phyloP scores from a whole-genome alignment of 495 filamentous ascomycete species.

The Penicillium parvum region DNA sequence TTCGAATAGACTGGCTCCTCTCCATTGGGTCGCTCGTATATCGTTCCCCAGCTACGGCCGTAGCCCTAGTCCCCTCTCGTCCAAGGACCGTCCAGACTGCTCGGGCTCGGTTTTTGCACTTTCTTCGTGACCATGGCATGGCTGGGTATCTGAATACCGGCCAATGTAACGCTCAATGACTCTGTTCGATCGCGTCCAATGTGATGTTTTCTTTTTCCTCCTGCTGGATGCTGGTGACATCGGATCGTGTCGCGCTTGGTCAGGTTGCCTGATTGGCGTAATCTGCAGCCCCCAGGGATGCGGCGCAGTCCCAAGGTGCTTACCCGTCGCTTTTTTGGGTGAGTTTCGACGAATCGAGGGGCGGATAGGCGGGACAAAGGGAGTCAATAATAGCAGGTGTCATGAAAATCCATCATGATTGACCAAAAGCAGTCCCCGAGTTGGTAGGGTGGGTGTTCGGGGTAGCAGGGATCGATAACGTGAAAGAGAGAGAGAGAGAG shows the following conservation, averaged over 20 bases:
- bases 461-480: too few species aligned
- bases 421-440: too few species aligned
- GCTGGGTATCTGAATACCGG: conserved; percentile 5
- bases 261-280: conserved; percentile 14
- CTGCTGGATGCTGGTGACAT: too few species aligned
- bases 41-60: not conserved
- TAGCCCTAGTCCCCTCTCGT: conserved; percentile 15
- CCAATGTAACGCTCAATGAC: conserved; percentile 14
- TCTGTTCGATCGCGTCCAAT: not conserved
- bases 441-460: too few species aligned
- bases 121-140: not conserved
- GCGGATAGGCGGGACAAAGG: too few species aligned
- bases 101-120: not conserved
- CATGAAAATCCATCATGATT: too few species aligned
- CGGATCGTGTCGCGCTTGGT: conserved; percentile 3
- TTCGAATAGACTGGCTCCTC: conserved; percentile 1
- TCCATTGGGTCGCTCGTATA: conserved; percentile 17
- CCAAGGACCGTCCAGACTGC: conserved; percentile 5
- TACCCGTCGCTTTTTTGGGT: conserved; percentile 7
- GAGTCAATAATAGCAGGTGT: not conserved
- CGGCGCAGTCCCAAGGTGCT: conserved; percentile 18
- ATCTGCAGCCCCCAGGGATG: conserved; percentile 12
- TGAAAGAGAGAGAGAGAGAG: too few species aligned
- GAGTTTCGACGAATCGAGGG: too few species aligned
- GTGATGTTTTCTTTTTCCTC: conserved; percentile 4